These are phyloP conservation scores for Cyclaneusma minus DNA, from an alignment of 2,329 filamentous ascomycete species.

Conservation along the genomic window DNA sequence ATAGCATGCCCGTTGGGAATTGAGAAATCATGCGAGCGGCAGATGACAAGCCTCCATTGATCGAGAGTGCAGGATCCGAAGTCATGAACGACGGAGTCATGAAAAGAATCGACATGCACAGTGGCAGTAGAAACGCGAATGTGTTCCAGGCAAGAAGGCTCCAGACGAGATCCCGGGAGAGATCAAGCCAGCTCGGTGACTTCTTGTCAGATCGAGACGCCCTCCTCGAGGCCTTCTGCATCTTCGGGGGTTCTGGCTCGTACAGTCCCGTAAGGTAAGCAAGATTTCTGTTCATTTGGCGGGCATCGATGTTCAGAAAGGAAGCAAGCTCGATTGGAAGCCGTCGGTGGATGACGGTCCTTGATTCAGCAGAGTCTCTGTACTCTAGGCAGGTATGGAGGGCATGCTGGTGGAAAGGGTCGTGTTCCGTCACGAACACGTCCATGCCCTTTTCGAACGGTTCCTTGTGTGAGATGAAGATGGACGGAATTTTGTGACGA, in stretches of 20 bases:
- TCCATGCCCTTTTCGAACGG: slow-evolving; percentile 20
- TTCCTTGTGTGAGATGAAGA: slow-evolving; percentile 31
- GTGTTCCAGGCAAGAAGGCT: too few species aligned
- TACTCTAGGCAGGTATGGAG: slow-evolving; percentile 32
- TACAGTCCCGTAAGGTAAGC: slow-evolving; percentile 28
- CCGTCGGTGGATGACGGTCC: slow-evolving; percentile 22
- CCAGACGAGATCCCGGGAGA: too few species aligned
- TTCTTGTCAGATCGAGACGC: too few species aligned
- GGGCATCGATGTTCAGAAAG: slow-evolving; percentile 33
- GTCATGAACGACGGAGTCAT: neutral
- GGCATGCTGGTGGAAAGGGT: slow-evolving; percentile 24
- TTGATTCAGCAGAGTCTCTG: slow-evolving; percentile 20
- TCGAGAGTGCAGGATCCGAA: slow-evolving; percentile 6
- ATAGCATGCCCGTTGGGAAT: slow-evolving; percentile 15
- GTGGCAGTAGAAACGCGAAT: too few species aligned
- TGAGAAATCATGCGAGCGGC: slow-evolving; percentile 16
- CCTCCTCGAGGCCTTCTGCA: too few species aligned
- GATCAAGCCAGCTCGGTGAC: too few species aligned
- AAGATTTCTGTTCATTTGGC: slow-evolving; percentile 36
- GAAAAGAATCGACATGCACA: too few species aligned
- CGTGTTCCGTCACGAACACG: too few species aligned
- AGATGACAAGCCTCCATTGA: slow-evolving; percentile 9
- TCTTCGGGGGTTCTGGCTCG: slow-evolving; percentile 4
- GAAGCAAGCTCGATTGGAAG: slow-evolving; percentile 31
- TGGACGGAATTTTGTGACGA: slow-evolving; percentile 28